Conservation (phyloP, 176 grass and related monocot genomes). For the Lolium perenne region DNA sequence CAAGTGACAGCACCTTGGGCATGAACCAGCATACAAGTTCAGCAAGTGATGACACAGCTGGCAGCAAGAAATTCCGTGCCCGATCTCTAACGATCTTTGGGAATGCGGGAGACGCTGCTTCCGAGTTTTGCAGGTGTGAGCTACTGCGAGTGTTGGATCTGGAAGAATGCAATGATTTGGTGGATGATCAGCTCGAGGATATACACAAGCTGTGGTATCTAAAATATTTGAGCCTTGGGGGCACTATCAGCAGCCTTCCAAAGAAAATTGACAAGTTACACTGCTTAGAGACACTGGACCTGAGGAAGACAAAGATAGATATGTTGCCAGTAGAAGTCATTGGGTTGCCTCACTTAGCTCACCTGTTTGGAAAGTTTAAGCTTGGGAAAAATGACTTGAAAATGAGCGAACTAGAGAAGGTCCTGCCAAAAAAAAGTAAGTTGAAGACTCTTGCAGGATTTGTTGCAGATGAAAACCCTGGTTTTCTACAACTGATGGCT, state of each 20-base stretch:
- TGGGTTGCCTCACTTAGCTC: slow-evolving; percentile 17
- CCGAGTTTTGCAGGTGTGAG: slow-evolving; percentile 12
- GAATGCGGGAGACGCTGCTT: neutral
- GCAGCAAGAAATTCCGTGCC: slow-evolving; percentile 19
- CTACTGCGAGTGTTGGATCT: slow-evolving; percentile 31
- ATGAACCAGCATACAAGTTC: neutral
- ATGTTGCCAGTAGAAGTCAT: neutral
- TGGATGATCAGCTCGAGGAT: slow-evolving; percentile 12
- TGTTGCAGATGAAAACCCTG: neutral
- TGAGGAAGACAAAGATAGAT: slow-evolving; percentile 18
- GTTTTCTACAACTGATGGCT: slow-evolving; percentile 15
- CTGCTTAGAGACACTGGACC: slow-evolving; percentile 20
- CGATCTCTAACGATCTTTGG: slow-evolving; percentile 21
- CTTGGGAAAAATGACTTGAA: neutral
- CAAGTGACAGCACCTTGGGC: neutral
- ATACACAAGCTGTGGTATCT: slow-evolving; percentile 21
- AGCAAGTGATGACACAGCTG: neutral
- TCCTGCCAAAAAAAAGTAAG: slow-evolving; percentile 7
- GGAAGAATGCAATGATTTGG: slow-evolving; percentile 26
- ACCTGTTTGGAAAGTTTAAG: slow-evolving; percentile 19
- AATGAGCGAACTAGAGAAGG: slow-evolving; percentile 3
- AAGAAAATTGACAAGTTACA: slow-evolving; percentile 23
- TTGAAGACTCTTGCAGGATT: slow-evolving; percentile 26
- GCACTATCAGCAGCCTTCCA: slow-evolving; percentile 17
- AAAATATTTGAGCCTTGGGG: slow-evolving; percentile 21